These are phyloP conservation scores for Tuber aestivum DNA, from an alignment of 495 filamentous ascomycete species.

Conservation along the genomic window DNA sequence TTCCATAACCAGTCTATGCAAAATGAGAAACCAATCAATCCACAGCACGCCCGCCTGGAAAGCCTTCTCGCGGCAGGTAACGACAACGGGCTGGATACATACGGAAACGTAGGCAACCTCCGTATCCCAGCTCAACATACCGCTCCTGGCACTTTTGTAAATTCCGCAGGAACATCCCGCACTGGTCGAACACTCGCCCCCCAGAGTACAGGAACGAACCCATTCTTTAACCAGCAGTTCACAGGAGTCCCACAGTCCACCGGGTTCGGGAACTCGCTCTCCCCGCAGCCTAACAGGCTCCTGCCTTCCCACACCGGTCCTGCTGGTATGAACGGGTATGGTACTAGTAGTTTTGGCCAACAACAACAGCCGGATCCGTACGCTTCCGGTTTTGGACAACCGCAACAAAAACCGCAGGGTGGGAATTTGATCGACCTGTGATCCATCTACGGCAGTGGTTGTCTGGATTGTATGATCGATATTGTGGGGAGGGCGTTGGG, in stretches of 20 bases:
- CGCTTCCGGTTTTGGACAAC: slow-evolving; percentile 48
- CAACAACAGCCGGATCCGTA: slow-evolving; percentile 44
- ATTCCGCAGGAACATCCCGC: slow-evolving; percentile 70
- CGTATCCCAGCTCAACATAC: slow-evolving; percentile 97
- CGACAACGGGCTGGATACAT: slow-evolving; percentile 74
- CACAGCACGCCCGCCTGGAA: slow-evolving; percentile 81
- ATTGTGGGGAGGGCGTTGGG: background rate
- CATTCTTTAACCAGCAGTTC: slow-evolving; percentile 75
- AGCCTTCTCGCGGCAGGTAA: slow-evolving; percentile 81
- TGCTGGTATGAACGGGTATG: slow-evolving; percentile 53
- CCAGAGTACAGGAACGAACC: slow-evolving; percentile 83
- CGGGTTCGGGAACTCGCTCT: slow-evolving; percentile 42
- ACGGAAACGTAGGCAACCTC: slow-evolving; percentile 88
- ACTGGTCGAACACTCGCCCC: slow-evolving; percentile 51
- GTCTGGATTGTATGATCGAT: background rate
- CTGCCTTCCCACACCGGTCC: slow-evolving; percentile 75
- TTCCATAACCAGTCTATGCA: slow-evolving; percentile 39
- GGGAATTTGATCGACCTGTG: slow-evolving; percentile 93
- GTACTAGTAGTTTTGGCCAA: slow-evolving; percentile 48
- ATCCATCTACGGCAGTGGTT: slow-evolving; percentile 1
- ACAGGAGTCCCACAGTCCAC: slow-evolving; percentile 66
- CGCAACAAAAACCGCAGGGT: slow-evolving; percentile 59
- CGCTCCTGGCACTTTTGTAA: slow-evolving; percentile 93
- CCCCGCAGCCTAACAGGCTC: slow-evolving; percentile 47
- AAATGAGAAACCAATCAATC: slow-evolving; percentile 54